These are phyloP conservation scores for Catharanthus roseus DNA, from an alignment of 257 asterid genomes.

Conservation along the genomic window DNA sequence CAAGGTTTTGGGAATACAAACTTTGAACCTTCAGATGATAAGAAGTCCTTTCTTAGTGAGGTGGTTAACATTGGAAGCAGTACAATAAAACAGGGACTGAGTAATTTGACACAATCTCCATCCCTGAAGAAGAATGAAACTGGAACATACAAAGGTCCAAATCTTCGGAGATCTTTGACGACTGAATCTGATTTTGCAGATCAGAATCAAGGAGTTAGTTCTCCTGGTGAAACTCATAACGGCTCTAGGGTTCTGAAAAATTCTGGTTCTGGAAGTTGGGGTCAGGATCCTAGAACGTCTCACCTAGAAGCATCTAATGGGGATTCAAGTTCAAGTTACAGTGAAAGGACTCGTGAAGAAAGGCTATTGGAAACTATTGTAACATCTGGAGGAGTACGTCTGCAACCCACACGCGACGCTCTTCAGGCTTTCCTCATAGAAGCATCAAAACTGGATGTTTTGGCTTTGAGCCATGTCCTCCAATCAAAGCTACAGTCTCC, in stretches of 20 bases:
- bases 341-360: slow-evolving; percentile 77
- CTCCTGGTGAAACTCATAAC: slow-evolving; percentile 39
- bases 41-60: slow-evolving; percentile 79
- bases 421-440: slow-evolving; percentile 71
- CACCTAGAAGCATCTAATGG: slow-evolving; percentile 46
- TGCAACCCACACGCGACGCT: slow-evolving; percentile 94
- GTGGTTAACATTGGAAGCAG: slow-evolving; percentile 93
- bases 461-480: slow-evolving; percentile 62
- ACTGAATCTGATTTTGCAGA: slow-evolving; percentile 53
- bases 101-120: slow-evolving; percentile 68
- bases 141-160: slow-evolving; percentile 80
- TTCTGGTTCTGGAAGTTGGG: slow-evolving; percentile 71
- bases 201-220: slow-evolving; percentile 50
- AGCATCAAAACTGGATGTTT: slow-evolving; percentile 70
- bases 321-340: slow-evolving; percentile 33
- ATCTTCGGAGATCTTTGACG: slow-evolving; percentile 82
- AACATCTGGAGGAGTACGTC: slow-evolving; percentile 90
- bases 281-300: slow-evolving; percentile 49
- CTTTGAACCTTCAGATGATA: slow-evolving; percentile 75
- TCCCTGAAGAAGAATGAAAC: slow-evolving; percentile 65
- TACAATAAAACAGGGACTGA: slow-evolving; percentile 84
- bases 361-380: slow-evolving; percentile 80
- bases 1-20: slow-evolving; percentile 89
- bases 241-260: slow-evolving; percentile 47
- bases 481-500: slow-evolving; percentile 78